Base-by-base conservation (phyloP, 495 filamentous ascomycete genomes). In the Penicillium samsonianum region DNA sequence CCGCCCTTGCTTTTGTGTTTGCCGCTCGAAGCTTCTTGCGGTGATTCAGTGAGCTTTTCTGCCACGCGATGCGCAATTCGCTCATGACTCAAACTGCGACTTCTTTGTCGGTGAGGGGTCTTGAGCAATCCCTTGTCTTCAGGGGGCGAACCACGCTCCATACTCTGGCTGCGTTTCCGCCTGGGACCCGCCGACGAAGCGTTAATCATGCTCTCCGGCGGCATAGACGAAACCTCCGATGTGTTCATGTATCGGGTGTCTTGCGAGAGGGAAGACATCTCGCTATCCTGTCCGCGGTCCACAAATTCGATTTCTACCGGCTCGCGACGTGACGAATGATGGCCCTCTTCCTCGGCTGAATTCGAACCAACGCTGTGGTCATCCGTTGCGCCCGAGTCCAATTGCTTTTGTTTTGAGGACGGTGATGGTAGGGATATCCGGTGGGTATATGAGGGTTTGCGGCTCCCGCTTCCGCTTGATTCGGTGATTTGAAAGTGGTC, bases 141-240 rank as follows among this genome's bases (percentile, higher is more conserved):
- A 17, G 67, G 74, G 37, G 67, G 74, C 7, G 67, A 75, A 46
- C 70, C 79, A 55, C 80, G 73, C 58, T 80, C 78, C 43, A 82
- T 61, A 59, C 84, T 87, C 50, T 80, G 79, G 62, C 86, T 89
- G 40, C 82, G 76, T 48, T 81, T 81, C 44, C 78, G 78, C 52
- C 76, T 76, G 6, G 80, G 75, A 12, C 76, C 74, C 10, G 71
- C 67, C 41, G 70, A 78, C 23, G 77, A 74, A 25, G 55, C 87
- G 65, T 96, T 92, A 12, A 97, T 79, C 80, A 97, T 91, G 72
- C 89, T 93, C 67, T 96, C 90, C 25, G 88, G 84, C 14, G 91
- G 92, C 80, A 96, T 94, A 11, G 88, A 90, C 0, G 92, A 97
- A 28, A 97, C 89, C 50, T 96, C 92, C 1, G 92, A 96, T n/a